A percentile compares a stretch with the other conserved stretches of the same genome.
Evolutionary conservation across 2,329 filamentous ascomycete genomes (phyloP).

Genomic region (Apiospora pterosperma): DNA sequence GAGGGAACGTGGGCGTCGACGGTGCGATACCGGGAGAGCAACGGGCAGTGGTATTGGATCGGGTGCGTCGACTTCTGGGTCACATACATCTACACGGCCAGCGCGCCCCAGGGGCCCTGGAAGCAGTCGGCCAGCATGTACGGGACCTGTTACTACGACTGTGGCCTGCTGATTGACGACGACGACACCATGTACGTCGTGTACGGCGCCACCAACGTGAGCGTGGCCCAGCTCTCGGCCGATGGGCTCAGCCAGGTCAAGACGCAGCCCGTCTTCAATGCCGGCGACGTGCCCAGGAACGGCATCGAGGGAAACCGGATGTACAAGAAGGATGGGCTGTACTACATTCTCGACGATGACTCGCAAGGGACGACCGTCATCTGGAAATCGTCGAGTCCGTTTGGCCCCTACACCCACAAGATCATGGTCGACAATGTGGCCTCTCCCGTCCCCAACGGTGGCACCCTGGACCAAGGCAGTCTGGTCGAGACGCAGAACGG

Average conservation of each 20-base stretch:
- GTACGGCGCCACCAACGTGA: constrained; percentile 47
- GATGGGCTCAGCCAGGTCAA: constrained; percentile 39
- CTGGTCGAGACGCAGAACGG: constrained; percentile 46
- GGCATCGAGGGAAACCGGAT: constrained; percentile 48
- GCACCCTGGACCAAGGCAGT: constrained; percentile 50
- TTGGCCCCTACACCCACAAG: constrained; percentile 47
- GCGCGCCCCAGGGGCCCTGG: constrained; percentile 40
- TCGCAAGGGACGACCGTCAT: constrained; percentile 41
- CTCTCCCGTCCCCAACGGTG: constrained; percentile 39
- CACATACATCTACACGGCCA: constrained; percentile 52
- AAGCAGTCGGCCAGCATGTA: constrained; percentile 27
- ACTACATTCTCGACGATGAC: constrained; percentile 48
- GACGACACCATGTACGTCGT: constrained; percentile 57
- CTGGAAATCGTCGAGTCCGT: constrained; percentile 42
- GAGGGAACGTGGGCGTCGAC: constrained; percentile 21
- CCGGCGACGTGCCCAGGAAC: constrained; percentile 17
- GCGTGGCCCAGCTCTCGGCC: constrained; percentile 46
- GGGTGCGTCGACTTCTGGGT: constrained; percentile 49
- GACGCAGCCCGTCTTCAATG: constrained; percentile 36
- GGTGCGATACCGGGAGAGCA: constrained; percentile 17
- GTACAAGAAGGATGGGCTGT: constrained; percentile 49
- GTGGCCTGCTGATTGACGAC: constrained; percentile 53
- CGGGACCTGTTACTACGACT: constrained; percentile 52
- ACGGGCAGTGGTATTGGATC: constrained; percentile 35
- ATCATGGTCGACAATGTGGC: constrained; percentile 33